A percentile compares a stretch with the other conserved stretches of the same genome.
Conservation (phyloP, 2,329 filamentous ascomycete genomes). For the Cercospora beticola region DNA sequence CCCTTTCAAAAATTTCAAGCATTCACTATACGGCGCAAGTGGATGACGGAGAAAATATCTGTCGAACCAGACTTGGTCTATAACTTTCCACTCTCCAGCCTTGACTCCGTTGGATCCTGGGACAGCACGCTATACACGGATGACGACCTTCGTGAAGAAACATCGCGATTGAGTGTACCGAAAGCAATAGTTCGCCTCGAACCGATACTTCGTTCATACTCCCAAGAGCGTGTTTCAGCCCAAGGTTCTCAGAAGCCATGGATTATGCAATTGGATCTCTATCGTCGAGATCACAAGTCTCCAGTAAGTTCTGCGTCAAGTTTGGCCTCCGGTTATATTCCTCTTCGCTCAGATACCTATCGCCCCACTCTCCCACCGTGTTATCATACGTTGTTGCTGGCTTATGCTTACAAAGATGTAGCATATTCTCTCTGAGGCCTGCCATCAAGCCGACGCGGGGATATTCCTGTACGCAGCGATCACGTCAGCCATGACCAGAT, state of each 20-base stretch:
- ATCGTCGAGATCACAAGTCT: constrained; percentile 27
- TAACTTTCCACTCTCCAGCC: neutral
- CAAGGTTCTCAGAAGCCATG: neutral
- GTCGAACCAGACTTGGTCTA: neutral
- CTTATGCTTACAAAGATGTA: constrained; percentile 45
- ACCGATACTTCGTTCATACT: neutral
- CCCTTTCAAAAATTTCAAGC: neutral
- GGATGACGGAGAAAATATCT: neutral
- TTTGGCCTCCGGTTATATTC: constrained; percentile 40
- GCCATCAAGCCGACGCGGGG: constrained; percentile 40
- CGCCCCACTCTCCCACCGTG: constrained; percentile 39
- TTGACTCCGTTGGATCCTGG: neutral
- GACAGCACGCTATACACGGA: neutral
- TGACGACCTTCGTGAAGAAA: neutral
- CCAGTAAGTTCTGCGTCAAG: constrained; percentile 26
- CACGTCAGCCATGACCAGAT: neutral
- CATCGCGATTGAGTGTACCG: neutral
- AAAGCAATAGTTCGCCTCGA: neutral
- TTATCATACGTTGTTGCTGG: constrained; percentile 43
- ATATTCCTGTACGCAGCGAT: constrained; percentile 26
- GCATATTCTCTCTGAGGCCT: constrained; percentile 41
- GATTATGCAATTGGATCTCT: constrained; percentile 14
- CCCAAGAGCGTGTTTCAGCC: no score
- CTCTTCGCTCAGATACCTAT: constrained; percentile 37
- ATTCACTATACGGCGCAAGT: neutral